These are phyloP conservation scores for Fusarium sp. DNA, from an alignment of 2,329 filamentous ascomycete genomes.

Conservation along the genomic window DNA sequence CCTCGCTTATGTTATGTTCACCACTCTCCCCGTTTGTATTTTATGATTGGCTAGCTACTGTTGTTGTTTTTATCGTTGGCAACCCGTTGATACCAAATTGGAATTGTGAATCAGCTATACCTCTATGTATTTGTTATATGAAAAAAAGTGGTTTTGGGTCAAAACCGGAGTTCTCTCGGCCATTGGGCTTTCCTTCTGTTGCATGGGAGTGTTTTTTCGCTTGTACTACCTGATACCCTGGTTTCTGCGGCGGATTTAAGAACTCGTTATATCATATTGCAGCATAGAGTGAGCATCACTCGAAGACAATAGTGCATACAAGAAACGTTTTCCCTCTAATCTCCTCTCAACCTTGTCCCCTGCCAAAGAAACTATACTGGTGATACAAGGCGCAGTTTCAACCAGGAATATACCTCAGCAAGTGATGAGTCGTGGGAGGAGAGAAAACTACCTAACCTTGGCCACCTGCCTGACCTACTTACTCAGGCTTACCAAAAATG, in stretches of 20 bases:
- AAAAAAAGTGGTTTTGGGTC: conserved; percentile 11
- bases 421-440: conserved; percentile 21
- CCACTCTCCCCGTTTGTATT: conserved; percentile 4
- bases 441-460: conserved; percentile 7
- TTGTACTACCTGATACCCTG: conserved; percentile 35
- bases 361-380: background rate
- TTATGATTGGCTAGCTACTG: conserved; percentile 1
- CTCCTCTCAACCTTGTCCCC: background rate
- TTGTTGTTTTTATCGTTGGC: conserved; percentile 13
- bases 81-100: conserved; percentile 38
- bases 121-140: conserved; percentile 14
- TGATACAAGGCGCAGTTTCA: conserved; percentile 1
- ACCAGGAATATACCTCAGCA: background rate
- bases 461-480: background rate
- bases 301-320: conserved; percentile 10
- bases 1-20: background rate
- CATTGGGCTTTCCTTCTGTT: conserved; percentile 24
- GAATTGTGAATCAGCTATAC: conserved; percentile 24
- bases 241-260: conserved; percentile 16
- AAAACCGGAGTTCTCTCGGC: conserved; percentile 26
- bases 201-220: conserved; percentile 6
- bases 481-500: background rate
- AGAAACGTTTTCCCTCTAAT: background rate
- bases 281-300: conserved; percentile 21
- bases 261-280: conserved; percentile 8